Evolutionary conservation across 2,329 filamentous ascomycete genomes (phyloP), one percentile per base, ranked within the genome.

Genomic region (Pseudogymnoascus verrucosus): DNA sequence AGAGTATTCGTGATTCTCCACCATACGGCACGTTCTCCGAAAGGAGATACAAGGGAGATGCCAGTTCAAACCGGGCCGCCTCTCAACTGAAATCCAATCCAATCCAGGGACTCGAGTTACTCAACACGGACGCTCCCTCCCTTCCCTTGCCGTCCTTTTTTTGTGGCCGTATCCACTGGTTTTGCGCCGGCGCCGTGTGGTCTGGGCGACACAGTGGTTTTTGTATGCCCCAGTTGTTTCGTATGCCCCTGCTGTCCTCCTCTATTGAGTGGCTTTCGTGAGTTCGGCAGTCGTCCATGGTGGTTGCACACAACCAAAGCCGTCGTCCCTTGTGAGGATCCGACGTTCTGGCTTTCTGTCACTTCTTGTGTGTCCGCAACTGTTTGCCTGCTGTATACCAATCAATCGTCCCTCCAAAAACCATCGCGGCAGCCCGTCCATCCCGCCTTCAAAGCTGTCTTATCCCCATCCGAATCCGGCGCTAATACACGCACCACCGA

Each of bases 391-490:
- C 44, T 51, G 14, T 14, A 51, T 6, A 51, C 44, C 44, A 51
- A 51, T 26, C 21, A 47, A 47, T 26, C 42, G 5, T 44, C 16
- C 16, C 4, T 19, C 39, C 1, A 44, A 44, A 12, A 44, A 19
- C 4, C 4, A 40, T 40, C n/a, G 12, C 42, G 14, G 26, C 2
- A 54, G 23, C 47, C 26, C 47, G n/a, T 54, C n/a, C 47, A 54
- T 54, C 47, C 47, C 47, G 26, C 47, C 47, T 57, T 57, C 47
- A 57, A 57, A 57, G 12, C 47, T 19, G n/a, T 57, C 26, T n/a
- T 19, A 54, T 54, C 47, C n/a, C 47, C 26, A n/a, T 54, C 47
- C 47, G n/a, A 57, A 57, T 57, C 47, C 47, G 47, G 47, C 47
- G 47, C 47, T 57, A 57, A n/a, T 34, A 57, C 47, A 57, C 26